A percentile compares a stretch with the other conserved stretches of the same genome.
Conservation (phyloP, 108 stramenopile genomes). For the Nitzschia sp. region DNA sequence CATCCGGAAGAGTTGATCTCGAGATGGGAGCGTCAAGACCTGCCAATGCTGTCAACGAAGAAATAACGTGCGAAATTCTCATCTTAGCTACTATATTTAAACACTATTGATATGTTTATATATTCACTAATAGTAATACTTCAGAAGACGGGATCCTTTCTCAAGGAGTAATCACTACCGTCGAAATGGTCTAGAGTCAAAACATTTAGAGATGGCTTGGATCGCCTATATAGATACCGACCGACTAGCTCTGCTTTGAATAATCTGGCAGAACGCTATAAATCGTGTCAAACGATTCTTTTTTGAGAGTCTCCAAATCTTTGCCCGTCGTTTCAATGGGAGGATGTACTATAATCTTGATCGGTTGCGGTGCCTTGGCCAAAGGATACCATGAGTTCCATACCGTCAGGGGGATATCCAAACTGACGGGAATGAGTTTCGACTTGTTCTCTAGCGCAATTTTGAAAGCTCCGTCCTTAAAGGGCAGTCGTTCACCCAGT, state of each 20-base stretch:
- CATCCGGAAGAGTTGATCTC: no score
- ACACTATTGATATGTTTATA: no score
- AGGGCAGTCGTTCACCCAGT: slow-evolving; percentile 71
- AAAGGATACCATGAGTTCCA: slow-evolving; percentile 86
- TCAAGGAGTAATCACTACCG: no score
- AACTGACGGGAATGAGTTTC: slow-evolving; percentile 65
- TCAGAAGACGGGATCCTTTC: no score
- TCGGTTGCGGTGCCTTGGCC: slow-evolving; percentile 33
- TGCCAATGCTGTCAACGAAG: no score
- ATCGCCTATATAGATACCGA: neutral
- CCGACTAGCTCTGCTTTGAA: slow-evolving; percentile 30
- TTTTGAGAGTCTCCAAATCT: slow-evolving; percentile 70
- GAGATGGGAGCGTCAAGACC: no score
- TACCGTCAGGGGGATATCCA: slow-evolving; percentile 66
- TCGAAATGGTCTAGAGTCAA: no score
- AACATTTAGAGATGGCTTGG: no score
- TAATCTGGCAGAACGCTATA: slow-evolving; percentile 71
- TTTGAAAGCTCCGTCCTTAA: slow-evolving; percentile 85
- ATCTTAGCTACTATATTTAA: no score
- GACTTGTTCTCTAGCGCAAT: slow-evolving; percentile 65
- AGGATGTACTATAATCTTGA: slow-evolving; percentile 68
- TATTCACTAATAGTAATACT: no score
- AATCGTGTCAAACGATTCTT: slow-evolving; percentile 62
- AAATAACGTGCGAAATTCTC: no score
- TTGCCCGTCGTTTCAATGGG: slow-evolving; percentile 55